phyloP scores from a whole-genome alignment of 2,329 filamentous ascomycete species.

The Xylaria polymorpha region DNA sequence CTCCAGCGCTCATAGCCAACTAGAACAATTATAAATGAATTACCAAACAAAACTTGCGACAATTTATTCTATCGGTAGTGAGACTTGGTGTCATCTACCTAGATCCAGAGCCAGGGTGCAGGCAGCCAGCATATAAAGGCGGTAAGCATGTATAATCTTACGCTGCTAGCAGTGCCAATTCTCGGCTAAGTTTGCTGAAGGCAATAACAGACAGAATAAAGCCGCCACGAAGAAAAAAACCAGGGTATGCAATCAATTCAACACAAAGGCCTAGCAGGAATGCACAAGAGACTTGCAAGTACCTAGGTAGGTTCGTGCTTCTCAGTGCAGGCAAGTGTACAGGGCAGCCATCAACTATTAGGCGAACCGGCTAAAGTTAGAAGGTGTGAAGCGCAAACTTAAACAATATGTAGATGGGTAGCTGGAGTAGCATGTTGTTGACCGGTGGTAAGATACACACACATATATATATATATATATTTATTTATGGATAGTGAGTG shows the following conservation, averaged over 20 bases:
- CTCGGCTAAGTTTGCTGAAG: not conserved
- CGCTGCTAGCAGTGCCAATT: not conserved
- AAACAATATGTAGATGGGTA: no score
- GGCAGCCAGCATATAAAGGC: no score
- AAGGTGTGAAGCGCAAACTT: not conserved
- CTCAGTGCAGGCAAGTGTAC: not conserved
- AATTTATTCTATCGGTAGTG: not conserved
- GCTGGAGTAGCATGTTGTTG: no score
- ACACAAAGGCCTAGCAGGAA: not conserved
- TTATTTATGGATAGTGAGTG: no score
- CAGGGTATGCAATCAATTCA: not conserved
- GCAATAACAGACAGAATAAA: not conserved
- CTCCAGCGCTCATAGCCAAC: not conserved
- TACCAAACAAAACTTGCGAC: not conserved
- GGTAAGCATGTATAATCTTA: not conserved
- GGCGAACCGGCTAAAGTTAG: not conserved
- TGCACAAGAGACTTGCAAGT: not conserved
- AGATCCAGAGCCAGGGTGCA: not conserved
- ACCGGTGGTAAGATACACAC: no score
- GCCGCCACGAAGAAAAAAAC: not conserved
- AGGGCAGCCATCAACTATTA: not conserved
- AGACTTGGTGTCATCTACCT: not conserved
- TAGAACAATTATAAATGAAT: not conserved
- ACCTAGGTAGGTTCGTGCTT: not conserved
- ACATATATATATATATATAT: no score